Base-by-base conservation (phyloP, 2,329 filamentous ascomycete genomes). In the Ophiostoma triangulosporum region DNA sequence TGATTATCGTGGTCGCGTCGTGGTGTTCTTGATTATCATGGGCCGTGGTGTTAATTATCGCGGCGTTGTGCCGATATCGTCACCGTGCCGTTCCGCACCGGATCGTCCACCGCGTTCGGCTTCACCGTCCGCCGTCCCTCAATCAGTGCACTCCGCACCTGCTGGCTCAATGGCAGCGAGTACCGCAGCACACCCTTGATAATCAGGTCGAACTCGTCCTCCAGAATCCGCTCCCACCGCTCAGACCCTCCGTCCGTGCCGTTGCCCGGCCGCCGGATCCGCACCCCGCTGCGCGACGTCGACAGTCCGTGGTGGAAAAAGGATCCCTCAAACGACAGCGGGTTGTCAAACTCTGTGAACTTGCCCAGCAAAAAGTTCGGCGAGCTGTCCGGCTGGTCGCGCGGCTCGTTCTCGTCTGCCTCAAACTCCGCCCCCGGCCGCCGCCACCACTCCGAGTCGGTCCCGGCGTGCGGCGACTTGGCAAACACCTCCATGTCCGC, bases 401-500 rank as follows among this genome's bases (percentile, higher is more conserved):
- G 60, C 2, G 67, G 64, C 26, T 66, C 66, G 55, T 70, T 68
- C 56, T 70, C 65, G 9, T 17, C n/a, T 6, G 27, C 9, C 20
- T n/a, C n/a, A n/a, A n/a, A 27, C 26, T 52, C 40, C 40, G 72
- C 71, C 57, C 67, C 36, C 29, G 72, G 72, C 57, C 67, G 65
- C 20, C 72, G 70, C 74, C 77, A 76, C 77, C 79, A 81, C 62
- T 80, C 74, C 26, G 73, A 76, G 61, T 81, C 78, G 7, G 74
- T 76, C n/a, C 87, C 86, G 12, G 91, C 86, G 64, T 91, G 86
- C 56, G 86, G 88, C 56, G 89, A 96, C 68, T 94, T 95, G 29
- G 93, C 93, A 67, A 97, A 97, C 31, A 98, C 78, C 62, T 94
- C 89, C 54, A 97, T 75, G 64, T 97, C 89, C 64, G 94, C 84